Conservation (phyloP, 2,329 filamentous ascomycete genomes). For the Cladosporium sp. region DNA sequence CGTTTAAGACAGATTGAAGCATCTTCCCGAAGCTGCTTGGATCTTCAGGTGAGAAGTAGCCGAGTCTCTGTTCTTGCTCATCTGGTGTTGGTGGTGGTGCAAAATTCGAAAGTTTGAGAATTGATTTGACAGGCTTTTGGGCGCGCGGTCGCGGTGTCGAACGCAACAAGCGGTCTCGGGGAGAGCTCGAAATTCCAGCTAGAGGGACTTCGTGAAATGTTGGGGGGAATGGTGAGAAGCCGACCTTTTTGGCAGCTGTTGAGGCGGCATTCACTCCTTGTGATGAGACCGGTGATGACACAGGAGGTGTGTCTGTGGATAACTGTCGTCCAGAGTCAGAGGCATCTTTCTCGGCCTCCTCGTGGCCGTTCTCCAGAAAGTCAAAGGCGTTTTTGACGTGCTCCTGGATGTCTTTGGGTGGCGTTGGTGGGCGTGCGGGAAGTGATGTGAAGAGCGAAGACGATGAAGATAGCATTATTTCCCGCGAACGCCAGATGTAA, state of each 20-base stretch:
- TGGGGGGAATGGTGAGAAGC: conserved; percentile 53
- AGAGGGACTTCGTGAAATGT: conserved; percentile 40
- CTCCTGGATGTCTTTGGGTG: conserved; percentile 44
- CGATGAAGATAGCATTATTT: conserved; percentile 14
- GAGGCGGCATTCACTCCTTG: conserved; percentile 34
- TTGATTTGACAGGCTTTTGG: conserved; percentile 61
- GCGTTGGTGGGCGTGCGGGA: conserved; percentile 52
- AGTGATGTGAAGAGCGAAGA: conserved; percentile 24
- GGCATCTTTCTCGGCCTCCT: conserved; percentile 14
- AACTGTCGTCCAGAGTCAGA: conserved; percentile 1
- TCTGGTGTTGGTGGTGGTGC: conserved; percentile 33
- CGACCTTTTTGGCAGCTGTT: conserved; percentile 52
- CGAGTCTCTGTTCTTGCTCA: conserved; percentile 37
- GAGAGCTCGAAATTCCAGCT: conserved; percentile 32
- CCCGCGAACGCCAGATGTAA: background rate
- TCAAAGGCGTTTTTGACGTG: conserved; percentile 37
- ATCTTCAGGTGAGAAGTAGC: conserved; percentile 41
- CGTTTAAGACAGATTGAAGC: conserved; percentile 77
- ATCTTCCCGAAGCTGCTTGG: conserved; percentile 66
- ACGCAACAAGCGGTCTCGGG: conserved; percentile 37
- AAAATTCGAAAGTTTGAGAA: conserved; percentile 66
- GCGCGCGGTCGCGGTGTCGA: conserved; percentile 43
- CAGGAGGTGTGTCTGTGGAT: conserved; percentile 20
- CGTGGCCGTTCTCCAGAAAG: conserved; percentile 38
- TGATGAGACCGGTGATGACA: conserved; percentile 26